A percentile compares a stretch with the other conserved stretches of the same genome.
phyloP scores from a whole-genome alignment of 352 stramenopile species.

The Chrysophaeum taylorii region DNA sequence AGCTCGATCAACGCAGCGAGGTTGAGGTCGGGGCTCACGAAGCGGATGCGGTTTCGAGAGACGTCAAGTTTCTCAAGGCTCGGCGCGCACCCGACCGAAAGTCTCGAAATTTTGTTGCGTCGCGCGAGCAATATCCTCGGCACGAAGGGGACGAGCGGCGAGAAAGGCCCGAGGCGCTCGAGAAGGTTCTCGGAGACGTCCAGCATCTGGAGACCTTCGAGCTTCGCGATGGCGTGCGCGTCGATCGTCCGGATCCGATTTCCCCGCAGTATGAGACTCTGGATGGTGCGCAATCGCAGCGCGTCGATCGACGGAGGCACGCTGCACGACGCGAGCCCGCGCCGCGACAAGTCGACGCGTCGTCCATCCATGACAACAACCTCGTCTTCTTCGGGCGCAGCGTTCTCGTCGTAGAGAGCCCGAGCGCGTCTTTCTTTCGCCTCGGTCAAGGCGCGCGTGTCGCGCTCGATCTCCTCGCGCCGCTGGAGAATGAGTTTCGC shows the following conservation, averaged over 20 bases:
- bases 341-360: neutral
- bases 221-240: neutral
- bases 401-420: neutral
- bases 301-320: neutral
- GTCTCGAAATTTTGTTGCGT: neutral
- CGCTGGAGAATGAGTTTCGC: too few relatives aligned
- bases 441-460: neutral
- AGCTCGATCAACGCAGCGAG: neutral
- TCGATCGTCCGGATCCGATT: neutral
- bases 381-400: neutral
- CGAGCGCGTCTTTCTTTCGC: neutral
- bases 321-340: neutral
- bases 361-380: neutral
- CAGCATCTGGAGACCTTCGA: neutral
- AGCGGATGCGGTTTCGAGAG: neutral
- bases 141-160: neutral
- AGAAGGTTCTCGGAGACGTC: slow-evolving; percentile 2
- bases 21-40: neutral
- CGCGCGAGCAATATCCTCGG: neutral
- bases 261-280: neutral
- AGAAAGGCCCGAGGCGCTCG: neutral
- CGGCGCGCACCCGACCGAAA: neutral
- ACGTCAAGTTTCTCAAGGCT: neutral
- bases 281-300: neutral
- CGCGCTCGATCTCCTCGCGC: neutral